Conservation (phyloP, 441 rosid genomes). For the Brassica hybrid region DNA sequence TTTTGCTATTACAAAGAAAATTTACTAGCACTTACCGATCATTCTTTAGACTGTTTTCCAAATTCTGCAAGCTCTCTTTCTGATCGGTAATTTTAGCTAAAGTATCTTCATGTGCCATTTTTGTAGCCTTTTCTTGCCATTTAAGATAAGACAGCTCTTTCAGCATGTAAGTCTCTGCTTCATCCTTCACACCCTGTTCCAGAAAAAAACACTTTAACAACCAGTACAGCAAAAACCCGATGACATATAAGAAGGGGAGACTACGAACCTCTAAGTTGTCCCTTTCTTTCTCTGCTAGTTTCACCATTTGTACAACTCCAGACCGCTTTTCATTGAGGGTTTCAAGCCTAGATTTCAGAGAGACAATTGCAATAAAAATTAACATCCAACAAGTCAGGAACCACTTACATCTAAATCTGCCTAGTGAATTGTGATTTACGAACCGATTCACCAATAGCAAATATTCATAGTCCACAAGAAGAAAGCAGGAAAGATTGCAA, state of each 20-base stretch:
- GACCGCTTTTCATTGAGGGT: constrained; percentile 87
- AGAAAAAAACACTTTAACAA: constrained; percentile 38
- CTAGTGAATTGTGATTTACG: constrained; percentile 7
- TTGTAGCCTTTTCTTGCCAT: constrained; percentile 95
- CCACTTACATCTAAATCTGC: constrained; percentile 26
- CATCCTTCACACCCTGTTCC: constrained; percentile 84
- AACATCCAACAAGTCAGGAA: constrained; percentile 23
- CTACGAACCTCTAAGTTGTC: constrained; percentile 86
- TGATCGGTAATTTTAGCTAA: constrained; percentile 58
- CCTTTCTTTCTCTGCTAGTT: constrained; percentile 95
- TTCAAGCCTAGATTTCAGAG: constrained; percentile 64
- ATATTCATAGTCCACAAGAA: constrained; percentile 22
- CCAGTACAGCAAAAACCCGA: constrained; percentile 18
- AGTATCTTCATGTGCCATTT: constrained; percentile 78
- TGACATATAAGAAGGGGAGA: constrained; percentile 7
- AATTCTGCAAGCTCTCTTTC: constrained; percentile 56
- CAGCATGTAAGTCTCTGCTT: constrained; percentile 95
- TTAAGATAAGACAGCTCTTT: constrained; percentile 81
- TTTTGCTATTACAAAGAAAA: neutral
- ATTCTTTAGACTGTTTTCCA: constrained; percentile 73
- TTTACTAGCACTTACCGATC: constrained; percentile 57
- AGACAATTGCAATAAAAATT: constrained; percentile 20
- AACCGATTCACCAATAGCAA: constrained; percentile 19
- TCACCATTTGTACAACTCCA: constrained; percentile 98
- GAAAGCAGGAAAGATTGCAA: constrained; percentile 17